These are phyloP conservation scores for Trichoderma polysporum DNA, from an alignment of 2,329 filamentous ascomycete genomes.

Conservation along the genomic window DNA sequence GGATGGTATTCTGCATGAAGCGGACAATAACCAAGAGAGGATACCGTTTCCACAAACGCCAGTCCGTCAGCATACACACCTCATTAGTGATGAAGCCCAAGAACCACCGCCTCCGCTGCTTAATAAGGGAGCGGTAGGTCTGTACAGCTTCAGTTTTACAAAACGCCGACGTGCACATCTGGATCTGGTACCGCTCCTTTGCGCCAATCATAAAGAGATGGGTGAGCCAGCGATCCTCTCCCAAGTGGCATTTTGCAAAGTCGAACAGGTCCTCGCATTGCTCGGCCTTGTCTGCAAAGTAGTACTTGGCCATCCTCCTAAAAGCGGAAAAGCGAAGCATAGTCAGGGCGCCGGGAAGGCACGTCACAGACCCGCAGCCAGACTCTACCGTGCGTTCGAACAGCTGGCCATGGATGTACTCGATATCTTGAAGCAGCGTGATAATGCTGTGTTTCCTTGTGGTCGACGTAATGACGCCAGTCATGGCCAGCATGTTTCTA, in stretches of 20 bases:
- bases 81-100: slow-evolving; percentile 97
- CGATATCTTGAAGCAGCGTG: slow-evolving; percentile 94
- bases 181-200: slow-evolving; percentile 89
- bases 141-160: slow-evolving; percentile 98
- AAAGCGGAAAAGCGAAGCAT: slow-evolving; percentile 96
- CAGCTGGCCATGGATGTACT: slow-evolving; percentile 94
- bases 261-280: slow-evolving; percentile 96
- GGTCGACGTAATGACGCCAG: slow-evolving; percentile 92
- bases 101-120: slow-evolving; percentile 96
- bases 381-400: slow-evolving; percentile 96
- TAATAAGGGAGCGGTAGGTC: slow-evolving; percentile 79
- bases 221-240: slow-evolving; percentile 94
- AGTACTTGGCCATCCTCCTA: slow-evolving; percentile 94
- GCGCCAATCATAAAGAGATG: slow-evolving; percentile 99
- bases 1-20: slow-evolving; percentile 94
- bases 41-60: slow-evolving; percentile 87
- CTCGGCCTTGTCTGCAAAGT: slow-evolving; percentile 95
- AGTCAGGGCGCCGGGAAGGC: slow-evolving; percentile 89
- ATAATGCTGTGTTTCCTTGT: slow-evolving; percentile 85
- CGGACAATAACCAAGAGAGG: slow-evolving; percentile 81
- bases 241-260: slow-evolving; percentile 91
- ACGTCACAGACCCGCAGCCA: slow-evolving; percentile 90
- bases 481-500: slow-evolving; percentile 95
- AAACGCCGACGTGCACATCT: slow-evolving; percentile 96
- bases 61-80: slow-evolving; percentile 95